phyloP scores from a whole-genome alignment of 2,329 filamentous ascomycete species.

The Venturiaceae sp. region DNA sequence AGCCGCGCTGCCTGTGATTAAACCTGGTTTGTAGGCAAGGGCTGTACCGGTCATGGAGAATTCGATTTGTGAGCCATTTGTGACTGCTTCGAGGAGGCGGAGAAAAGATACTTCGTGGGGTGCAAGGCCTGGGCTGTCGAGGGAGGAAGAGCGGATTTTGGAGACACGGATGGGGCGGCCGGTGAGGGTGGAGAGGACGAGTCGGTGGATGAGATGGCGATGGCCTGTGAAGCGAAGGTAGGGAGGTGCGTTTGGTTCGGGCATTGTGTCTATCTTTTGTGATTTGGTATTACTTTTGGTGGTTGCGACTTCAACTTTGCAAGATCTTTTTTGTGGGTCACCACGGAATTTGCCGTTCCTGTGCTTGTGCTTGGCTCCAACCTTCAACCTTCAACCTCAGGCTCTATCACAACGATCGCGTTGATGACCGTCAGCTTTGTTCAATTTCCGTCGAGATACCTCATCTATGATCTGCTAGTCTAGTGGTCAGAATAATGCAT shows the following conservation, averaged over 20 bases:
- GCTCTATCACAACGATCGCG: too few species aligned
- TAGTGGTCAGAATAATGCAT: too few species aligned
- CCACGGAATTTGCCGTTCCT: too few species aligned
- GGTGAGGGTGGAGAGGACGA: slow-evolving; percentile 84
- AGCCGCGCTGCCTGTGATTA: slow-evolving; percentile 77
- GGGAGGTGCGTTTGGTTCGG: slow-evolving; percentile 24
- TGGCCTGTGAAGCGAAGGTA: slow-evolving; percentile 73
- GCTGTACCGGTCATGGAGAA: slow-evolving; percentile 95
- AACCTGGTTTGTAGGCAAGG: slow-evolving; percentile 80
- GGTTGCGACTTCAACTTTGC: too few species aligned
- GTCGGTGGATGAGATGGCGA: slow-evolving; percentile 69
- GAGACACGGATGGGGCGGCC: slow-evolving; percentile 85
- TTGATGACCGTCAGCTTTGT: too few species aligned
- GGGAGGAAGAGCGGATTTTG: slow-evolving; percentile 80
- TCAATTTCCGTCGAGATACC: too few species aligned
- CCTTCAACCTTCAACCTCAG: too few species aligned
- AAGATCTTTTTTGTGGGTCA: too few species aligned
- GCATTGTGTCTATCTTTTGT: slow-evolving; percentile 1
- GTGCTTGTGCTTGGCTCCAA: too few species aligned
- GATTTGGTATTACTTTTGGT: background rate
- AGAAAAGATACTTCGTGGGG: slow-evolving; percentile 93
- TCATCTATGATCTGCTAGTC: too few species aligned
- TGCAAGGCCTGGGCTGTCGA: slow-evolving; percentile 78
- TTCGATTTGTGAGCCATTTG: slow-evolving; percentile 89
- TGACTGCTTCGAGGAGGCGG: slow-evolving; percentile 85